Conservation (phyloP, 2,329 filamentous ascomycete species). For the Coniochaeta prunicola region DNA sequence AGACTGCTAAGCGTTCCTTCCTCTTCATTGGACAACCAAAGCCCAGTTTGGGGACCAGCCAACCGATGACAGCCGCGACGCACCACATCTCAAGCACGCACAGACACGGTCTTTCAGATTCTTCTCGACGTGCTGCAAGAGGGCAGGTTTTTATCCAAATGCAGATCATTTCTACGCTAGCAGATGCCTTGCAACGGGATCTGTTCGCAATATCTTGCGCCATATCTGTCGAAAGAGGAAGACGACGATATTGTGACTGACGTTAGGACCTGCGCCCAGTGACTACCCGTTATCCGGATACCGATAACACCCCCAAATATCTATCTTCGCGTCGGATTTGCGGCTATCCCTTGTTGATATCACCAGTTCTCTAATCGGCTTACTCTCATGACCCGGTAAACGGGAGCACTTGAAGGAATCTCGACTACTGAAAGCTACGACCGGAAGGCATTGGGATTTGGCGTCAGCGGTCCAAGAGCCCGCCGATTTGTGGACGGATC, state of each 20-base stretch:
- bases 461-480: not conserved
- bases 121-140: not conserved
- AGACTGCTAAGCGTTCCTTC: not conserved
- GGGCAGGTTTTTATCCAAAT: not conserved
- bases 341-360: too few species aligned
- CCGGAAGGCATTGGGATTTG: too few species aligned
- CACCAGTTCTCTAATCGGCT: too few species aligned
- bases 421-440: too few species aligned
- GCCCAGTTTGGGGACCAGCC: not conserved
- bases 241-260: too few species aligned
- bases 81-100: not conserved
- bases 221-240: not conserved
- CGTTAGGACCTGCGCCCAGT: too few species aligned
- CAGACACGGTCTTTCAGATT: not conserved
- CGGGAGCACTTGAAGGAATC: too few species aligned
- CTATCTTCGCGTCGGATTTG: too few species aligned
- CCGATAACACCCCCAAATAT: too few species aligned
- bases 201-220: not conserved
- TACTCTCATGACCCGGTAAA: too few species aligned
- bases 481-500: not conserved
- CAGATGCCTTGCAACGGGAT: not conserved
- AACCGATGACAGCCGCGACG: not conserved
- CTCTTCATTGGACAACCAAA: not conserved
- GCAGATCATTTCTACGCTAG: not conserved
- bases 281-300: too few species aligned